phyloP scores from a whole-genome alignment of 495 filamentous ascomycete species.

The Neurospora sp. region DNA sequence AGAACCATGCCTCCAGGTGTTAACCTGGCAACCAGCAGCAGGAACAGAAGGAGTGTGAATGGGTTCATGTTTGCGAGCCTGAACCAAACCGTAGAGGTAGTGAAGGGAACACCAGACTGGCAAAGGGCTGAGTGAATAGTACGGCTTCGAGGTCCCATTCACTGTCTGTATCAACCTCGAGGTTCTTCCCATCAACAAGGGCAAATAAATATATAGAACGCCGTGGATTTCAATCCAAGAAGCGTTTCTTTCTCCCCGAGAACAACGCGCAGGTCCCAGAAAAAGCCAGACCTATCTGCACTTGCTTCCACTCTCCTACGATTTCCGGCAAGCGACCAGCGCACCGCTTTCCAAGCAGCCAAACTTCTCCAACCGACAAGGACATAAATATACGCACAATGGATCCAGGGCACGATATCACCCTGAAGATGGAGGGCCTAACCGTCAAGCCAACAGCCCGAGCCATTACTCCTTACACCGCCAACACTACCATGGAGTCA shows the following conservation, averaged over 20 bases:
- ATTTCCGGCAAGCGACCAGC: not conserved
- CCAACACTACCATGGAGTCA: not conserved
- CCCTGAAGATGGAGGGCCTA: not conserved
- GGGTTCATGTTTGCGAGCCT: not conserved
- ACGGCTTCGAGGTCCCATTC: too few species aligned
- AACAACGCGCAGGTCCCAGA: too few species aligned
- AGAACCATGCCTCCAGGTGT: not conserved
- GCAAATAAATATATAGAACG: too few species aligned
- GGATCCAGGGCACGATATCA: not conserved
- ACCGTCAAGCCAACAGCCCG: not conserved
- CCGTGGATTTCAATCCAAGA: too few species aligned
- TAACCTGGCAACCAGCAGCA: not conserved
- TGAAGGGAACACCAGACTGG: too few species aligned
- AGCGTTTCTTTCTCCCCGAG: not conserved
- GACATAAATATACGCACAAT: not conserved
- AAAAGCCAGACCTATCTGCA: not conserved
- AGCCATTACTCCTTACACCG: rapidly evolving
- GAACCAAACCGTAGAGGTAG: not conserved
- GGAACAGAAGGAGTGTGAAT: not conserved
- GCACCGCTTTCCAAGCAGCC: not conserved
- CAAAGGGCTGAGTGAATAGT: too few species aligned
- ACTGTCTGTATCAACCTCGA: too few species aligned
- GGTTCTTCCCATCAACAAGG: too few species aligned
- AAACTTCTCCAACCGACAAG: not conserved
- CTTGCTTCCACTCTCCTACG: not conserved